These are phyloP conservation scores for Lolium multiflorum DNA, from an alignment of 176 grass and related monocot genomes.

Conservation along the genomic window DNA sequence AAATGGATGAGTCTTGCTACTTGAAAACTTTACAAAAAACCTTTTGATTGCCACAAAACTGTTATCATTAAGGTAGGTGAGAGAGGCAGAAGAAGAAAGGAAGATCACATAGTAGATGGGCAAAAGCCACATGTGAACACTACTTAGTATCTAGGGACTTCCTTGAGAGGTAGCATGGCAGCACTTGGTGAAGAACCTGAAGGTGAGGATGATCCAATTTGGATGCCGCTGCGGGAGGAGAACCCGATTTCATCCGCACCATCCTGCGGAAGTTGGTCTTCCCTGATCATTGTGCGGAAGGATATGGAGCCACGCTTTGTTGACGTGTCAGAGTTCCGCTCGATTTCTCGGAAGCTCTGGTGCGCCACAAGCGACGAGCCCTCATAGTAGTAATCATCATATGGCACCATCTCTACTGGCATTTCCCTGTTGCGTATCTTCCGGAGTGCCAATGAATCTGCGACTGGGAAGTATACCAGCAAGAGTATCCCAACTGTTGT, in stretches of 20 bases:
- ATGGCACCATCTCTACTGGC: slow-evolving; percentile 66
- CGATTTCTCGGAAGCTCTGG: slow-evolving; percentile 67
- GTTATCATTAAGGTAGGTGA: slow-evolving; percentile 85
- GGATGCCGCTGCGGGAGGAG: slow-evolving; percentile 49
- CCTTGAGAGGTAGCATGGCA: slow-evolving; percentile 85
- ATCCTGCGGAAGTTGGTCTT: slow-evolving; percentile 66
- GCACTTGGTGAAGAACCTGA: slow-evolving; percentile 59
- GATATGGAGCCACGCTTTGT: slow-evolving; percentile 76
- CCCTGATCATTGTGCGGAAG: slow-evolving; percentile 76
- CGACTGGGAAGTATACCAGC: slow-evolving; percentile 85
- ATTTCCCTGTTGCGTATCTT: slow-evolving; percentile 57
- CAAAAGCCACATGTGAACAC: slow-evolving; percentile 53
- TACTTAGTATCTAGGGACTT: slow-evolving; percentile 79
- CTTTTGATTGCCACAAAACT: slow-evolving; percentile 99
- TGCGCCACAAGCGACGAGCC: slow-evolving; percentile 69
- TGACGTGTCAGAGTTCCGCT: slow-evolving; percentile 75
- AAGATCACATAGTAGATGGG: slow-evolving; percentile 48
- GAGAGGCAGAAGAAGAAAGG: slow-evolving; percentile 46
- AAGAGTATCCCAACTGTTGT: slow-evolving; percentile 70
- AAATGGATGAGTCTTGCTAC: slow-evolving; percentile 56
- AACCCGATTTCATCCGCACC: slow-evolving; percentile 47
- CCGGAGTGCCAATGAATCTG: slow-evolving; percentile 73
- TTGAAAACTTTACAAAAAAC: slow-evolving; percentile 96
- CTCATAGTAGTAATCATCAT: slow-evolving; percentile 94
- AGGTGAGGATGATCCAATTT: slow-evolving; percentile 63